Conservation (phyloP, 2,329 filamentous ascomycete genomes). For the Xylaria arbuscula region DNA sequence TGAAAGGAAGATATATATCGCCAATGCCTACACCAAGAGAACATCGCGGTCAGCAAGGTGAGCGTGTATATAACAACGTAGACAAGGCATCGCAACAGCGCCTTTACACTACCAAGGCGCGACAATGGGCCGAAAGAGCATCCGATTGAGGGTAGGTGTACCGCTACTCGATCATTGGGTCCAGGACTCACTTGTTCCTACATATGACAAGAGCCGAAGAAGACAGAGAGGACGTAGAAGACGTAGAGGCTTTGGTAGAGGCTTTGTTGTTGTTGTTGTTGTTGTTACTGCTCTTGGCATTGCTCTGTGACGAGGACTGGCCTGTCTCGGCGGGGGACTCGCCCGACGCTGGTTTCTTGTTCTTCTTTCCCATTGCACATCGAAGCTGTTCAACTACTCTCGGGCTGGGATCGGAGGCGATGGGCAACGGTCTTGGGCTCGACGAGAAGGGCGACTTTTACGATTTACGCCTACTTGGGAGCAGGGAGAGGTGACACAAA, state of each 20-base stretch:
- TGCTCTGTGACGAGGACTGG: conserved; percentile 39
- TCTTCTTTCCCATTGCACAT: conserved; percentile 61
- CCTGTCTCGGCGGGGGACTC: conserved; percentile 44
- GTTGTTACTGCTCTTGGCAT: conserved; percentile 33
- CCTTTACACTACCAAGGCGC: conserved; percentile 16
- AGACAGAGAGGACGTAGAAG: conserved; percentile 49
- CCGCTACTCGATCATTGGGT: conserved; percentile 9
- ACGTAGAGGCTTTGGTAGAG: conserved; percentile 25
- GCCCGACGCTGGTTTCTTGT: conserved; percentile 54
- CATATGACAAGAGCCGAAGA: conserved; percentile 68
- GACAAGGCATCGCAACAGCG: conserved; percentile 30
- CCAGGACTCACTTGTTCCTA: conserved; percentile 72
- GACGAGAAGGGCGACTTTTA: neutral
- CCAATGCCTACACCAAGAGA: conserved; percentile 72
- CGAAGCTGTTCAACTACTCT: conserved; percentile 8
- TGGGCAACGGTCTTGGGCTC: neutral
- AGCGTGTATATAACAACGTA: conserved; percentile 3
- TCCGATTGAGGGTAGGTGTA: neutral
- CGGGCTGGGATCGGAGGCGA: neutral
- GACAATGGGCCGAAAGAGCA: conserved; percentile 13
- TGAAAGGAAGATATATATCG: conserved; percentile 86
- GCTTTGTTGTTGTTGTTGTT: conserved; percentile 16
- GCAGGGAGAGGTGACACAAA: neutral
- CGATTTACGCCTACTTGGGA: neutral
- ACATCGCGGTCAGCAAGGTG: conserved; percentile 18